Base-by-base conservation (phyloP, 176 grass and related monocot species). In the Cenchrus americanus region DNA sequence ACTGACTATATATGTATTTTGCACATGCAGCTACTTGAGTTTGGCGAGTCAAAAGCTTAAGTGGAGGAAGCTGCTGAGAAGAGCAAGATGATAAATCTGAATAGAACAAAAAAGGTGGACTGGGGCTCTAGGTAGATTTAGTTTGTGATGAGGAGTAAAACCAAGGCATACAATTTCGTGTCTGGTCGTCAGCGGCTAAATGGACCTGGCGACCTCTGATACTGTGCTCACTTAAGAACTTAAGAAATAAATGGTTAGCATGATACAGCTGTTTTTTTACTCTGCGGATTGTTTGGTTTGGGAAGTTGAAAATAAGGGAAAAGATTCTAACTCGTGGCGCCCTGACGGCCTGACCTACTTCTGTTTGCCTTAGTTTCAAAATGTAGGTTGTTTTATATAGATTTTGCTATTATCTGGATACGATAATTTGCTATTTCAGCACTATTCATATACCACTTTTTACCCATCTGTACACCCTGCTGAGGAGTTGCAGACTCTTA, bases 1-100 rank as follows among this genome's bases (percentile, higher is more conserved):
- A 43, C 7, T 62, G 64, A n/a, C 46, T 4, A 51, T 43, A 58
- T 64, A 47, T 49, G 12, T 63, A 49, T 86, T 86, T 80, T 71
- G 10, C 83, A 69, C 81, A 60, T 54, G 21, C 76, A 94, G 94
- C 89, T 97, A 26, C 47, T 97, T 82, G 94, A 89, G 75, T 94
- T 84, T 61, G 81, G 78, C 1, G 91, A 97, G 69, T 86, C 89
- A 41, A 88, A 92, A 81, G 82, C 75, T 69, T 68, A 80, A 55
- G 82, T 14, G 7, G 89, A 86, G 71, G 85, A 85, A 81, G 78
- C n/a, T 0, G 46, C 6, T 63, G 71, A 67, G 71, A 82, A 10
- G 84, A 73, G n/a, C 44, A 73, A 34, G 76, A 75, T 23, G 61
- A 75, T 23, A n/a, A 65, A 18, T 17, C 41, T 22, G 34, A 79